phyloP scores from a whole-genome alignment of 495 filamentous ascomycete species.

The Hypoxylon lienhwacheense region DNA sequence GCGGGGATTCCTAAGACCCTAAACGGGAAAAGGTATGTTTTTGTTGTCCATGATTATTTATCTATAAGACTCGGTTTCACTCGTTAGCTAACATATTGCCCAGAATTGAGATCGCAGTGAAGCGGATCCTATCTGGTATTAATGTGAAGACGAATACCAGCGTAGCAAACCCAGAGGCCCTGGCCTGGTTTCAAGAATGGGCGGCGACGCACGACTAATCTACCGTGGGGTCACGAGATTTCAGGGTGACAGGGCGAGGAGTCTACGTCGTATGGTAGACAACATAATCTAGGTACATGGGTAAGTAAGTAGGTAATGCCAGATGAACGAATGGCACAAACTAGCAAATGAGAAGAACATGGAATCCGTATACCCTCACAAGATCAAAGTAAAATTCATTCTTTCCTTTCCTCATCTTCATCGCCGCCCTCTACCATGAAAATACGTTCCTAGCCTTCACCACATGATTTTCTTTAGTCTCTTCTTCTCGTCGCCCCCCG shows the following conservation, averaged over 20 bases:
- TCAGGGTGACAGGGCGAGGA: background rate
- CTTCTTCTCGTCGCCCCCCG: conserved; percentile 60
- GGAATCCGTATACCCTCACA: background rate
- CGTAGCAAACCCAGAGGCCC: conserved; percentile 79
- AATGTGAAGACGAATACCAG: conserved; percentile 83
- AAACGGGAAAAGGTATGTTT: conserved; percentile 82
- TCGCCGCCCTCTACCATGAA: background rate
- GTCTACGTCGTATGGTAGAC: background rate
- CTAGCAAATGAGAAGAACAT: too few relatives aligned
- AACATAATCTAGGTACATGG: background rate
- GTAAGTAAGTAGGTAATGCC: too few relatives aligned
- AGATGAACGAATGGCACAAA: too few relatives aligned
- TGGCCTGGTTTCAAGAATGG: conserved; percentile 85
- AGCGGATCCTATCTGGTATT: conserved; percentile 88
- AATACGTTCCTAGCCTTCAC: conserved; percentile 9
- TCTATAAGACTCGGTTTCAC: background rate
- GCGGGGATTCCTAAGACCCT: conserved; percentile 81
- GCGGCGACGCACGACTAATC: conserved; percentile 40
- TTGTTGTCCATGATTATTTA: background rate
- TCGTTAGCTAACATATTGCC: conserved; percentile 4
- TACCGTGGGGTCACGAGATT: background rate
- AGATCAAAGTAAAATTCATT: background rate
- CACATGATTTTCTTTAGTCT: conserved; percentile 58
- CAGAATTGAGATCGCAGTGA: conserved; percentile 85
- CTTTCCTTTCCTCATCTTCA: background rate